Conservation (phyloP, 2,329 filamentous ascomycete genomes). For the Fonsecaea nubica region DNA sequence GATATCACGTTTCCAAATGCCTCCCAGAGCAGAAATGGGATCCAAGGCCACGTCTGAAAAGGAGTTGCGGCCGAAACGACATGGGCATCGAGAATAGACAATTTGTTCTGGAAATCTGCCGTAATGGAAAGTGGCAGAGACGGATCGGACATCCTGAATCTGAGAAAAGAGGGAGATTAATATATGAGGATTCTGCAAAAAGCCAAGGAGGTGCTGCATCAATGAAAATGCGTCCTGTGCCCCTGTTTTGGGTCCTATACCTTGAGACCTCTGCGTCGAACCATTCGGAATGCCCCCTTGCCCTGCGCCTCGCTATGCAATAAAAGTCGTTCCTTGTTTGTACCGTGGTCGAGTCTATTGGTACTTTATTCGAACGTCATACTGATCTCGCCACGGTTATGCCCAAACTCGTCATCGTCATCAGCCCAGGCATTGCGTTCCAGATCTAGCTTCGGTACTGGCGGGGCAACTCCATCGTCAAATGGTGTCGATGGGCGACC, state of each 20-base stretch:
- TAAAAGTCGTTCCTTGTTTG: neutral
- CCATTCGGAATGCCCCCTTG: neutral
- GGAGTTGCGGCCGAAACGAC: neutral
- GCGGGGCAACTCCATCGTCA: constrained; percentile 11
- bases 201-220: neutral
- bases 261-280: neutral
- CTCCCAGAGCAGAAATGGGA: neutral
- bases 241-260: neutral
- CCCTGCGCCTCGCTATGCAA: constrained; percentile 34
- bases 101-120: neutral
- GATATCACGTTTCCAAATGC: neutral
- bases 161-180: neutral
- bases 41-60: neutral
- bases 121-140: neutral
- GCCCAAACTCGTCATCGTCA: constrained; percentile 70
- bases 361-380: constrained; percentile 76
- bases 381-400: constrained; percentile 74
- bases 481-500: constrained; percentile 8
- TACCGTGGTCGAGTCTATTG: constrained; percentile 9
- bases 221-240: neutral
- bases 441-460: constrained; percentile 44
- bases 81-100: neutral
- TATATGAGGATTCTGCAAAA: neutral
- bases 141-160: neutral
- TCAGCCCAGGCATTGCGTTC: constrained; percentile 73